Evolutionary conservation across 495 filamentous ascomycete genomes (phyloP).

Genomic region (Terfezia boudieri): DNA sequence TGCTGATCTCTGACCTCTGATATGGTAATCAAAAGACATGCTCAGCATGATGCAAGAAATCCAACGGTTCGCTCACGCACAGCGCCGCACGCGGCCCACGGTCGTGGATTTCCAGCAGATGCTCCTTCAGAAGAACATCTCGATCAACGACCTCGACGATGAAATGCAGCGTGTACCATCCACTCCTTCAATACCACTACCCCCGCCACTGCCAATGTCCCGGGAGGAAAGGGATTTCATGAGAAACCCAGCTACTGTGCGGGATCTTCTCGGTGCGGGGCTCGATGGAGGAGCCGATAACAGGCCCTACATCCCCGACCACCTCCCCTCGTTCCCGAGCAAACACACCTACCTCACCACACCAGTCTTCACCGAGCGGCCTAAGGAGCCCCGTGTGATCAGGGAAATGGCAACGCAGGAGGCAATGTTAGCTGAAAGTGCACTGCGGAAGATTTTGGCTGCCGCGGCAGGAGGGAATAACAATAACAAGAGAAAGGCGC

Average conservation of each 20-base stretch:
- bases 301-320: constrained; percentile 35
- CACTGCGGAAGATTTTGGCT: constrained; percentile 41
- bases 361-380: constrained; percentile 39
- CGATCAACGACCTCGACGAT: constrained; percentile 23
- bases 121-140: constrained; percentile 25
- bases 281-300: constrained; percentile 32
- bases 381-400: constrained; percentile 46
- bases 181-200: constrained; percentile 22
- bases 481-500: constrained; percentile 15
- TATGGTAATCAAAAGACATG: too few species aligned
- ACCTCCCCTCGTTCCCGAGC: constrained; percentile 49
- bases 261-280: constrained; percentile 29
- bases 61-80: constrained; percentile 36
- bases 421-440: constrained; percentile 50
- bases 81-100: constrained; percentile 37
- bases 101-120: constrained; percentile 49
- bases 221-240: constrained; percentile 1
- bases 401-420: constrained; percentile 51
- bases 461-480: constrained; percentile 19
- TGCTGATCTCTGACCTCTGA: too few species aligned
- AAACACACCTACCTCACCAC: constrained; percentile 53
- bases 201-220: constrained; percentile 26
- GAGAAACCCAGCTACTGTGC: background rate
- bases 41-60: constrained; percentile 31
- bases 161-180: constrained; percentile 11